These are phyloP conservation scores for Collybia sordida DNA, from an alignment of 768 basidiomycete genomes.

Conservation along the genomic window DNA sequence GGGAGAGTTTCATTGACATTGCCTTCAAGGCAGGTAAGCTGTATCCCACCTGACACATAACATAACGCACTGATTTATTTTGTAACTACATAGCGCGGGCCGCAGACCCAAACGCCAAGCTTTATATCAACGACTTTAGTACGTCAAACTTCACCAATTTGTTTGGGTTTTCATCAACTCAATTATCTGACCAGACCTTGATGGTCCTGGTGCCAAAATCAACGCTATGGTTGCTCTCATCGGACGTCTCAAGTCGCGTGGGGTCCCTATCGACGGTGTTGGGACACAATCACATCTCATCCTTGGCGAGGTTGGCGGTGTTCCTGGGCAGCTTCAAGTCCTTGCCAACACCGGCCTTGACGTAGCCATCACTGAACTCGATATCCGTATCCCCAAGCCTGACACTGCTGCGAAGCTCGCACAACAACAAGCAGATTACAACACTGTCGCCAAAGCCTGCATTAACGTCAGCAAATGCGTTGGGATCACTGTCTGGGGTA, in stretches of 20 bases:
- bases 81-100: constrained; percentile 34
- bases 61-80: no score
- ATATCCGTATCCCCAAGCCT: constrained; percentile 60
- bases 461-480: constrained; percentile 39
- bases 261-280: constrained; percentile 58
- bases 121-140: constrained; percentile 39
- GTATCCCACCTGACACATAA: no score
- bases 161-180: background rate
- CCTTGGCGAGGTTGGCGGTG: constrained; percentile 47
- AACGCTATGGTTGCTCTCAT: constrained; percentile 56
- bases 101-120: constrained; percentile 55
- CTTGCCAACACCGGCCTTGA: constrained; percentile 63
- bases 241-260: constrained; percentile 40
- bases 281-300: constrained; percentile 63
- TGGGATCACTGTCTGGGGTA: constrained; percentile 48
- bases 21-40: no score
- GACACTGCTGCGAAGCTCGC: constrained; percentile 45
- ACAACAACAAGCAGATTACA: constrained; percentile 60
- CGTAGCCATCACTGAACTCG: constrained; percentile 68
- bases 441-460: constrained; percentile 54
- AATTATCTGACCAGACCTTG: constrained; percentile 32
- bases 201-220: constrained; percentile 47
- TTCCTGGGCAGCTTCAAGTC: constrained; percentile 47
- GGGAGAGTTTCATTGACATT: constrained; percentile 6
- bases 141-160: background rate